Base-by-base conservation (phyloP, 2,329 filamentous ascomycete species). In the Aspergillus pseudonomiae region DNA sequence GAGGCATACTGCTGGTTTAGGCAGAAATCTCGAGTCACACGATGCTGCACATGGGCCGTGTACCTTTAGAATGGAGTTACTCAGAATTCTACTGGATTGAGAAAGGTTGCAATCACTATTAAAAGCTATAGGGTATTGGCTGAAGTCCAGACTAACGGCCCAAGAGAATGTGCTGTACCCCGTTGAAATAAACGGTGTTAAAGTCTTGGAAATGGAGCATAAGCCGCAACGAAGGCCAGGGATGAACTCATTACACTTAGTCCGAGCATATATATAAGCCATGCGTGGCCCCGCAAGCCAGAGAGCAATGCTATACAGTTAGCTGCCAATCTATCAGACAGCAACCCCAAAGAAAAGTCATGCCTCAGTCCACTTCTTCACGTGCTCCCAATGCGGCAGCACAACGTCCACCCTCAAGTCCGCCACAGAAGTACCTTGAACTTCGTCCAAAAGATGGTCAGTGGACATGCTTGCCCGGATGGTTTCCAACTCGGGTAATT, bases 381-480 rank as follows among this genome's bases (percentile, higher is more conserved):
- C 50, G 50, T 53, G 50, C 32, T 16, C 19, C 28, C 19, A 54
- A 36, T 16, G 52, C 30, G 19, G 11, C 10, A 36, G 4, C 30
- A 12, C 52, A 21, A 21, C 28, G 12, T 53, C 16, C 14, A n/a
- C 28, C 50, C 9, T 21, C 19, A n/a, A 30, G 21, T 19, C 16
- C 6, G 1, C 10, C n/a, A 6, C 50, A 59, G 34, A 59, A 48
- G 21, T 57, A 48, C 16, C 50, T 52, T 24, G 41, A 61, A n/a
- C 43, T 61, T 12, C 59, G 59, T 6, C 53, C 59, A 26, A 61
- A 61, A 43, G 43, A 56, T 41, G 59, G 59, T 57, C 11, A 52
- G 59, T 61, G 19, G 16, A 39, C 6, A 34, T 36, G 7, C 2
- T 11, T 21, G 24, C 50, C 14, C 16, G 24, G 16, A 6, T 1